phyloP scores from a whole-genome alignment of 2,329 filamentous ascomycete genomes.

The Rhinocladiella mackenziei region DNA sequence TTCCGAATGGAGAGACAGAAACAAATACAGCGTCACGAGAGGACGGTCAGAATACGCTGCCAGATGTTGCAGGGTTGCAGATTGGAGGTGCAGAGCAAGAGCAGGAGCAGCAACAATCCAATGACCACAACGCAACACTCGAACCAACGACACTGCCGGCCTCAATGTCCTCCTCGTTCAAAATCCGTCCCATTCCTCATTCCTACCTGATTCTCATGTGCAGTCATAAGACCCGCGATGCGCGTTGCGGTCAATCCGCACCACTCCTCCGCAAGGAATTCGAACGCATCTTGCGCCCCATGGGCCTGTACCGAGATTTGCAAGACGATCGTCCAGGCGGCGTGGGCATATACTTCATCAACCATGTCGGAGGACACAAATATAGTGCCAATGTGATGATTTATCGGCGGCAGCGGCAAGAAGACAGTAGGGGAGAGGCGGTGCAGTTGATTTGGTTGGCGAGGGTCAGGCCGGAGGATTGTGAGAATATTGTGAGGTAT shows the following conservation, averaged over 20 bases:
- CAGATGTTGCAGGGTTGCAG: conserved; percentile 11
- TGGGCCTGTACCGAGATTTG: conserved; percentile 80
- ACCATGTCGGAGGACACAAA: conserved; percentile 93
- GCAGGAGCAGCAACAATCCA: conserved; percentile 2
- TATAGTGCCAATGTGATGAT: conserved; percentile 93
- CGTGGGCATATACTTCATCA: conserved; percentile 84
- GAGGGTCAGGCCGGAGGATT: conserved; percentile 78
- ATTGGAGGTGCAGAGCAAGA: conserved; percentile 7
- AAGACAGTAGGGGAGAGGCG: conserved; percentile 52
- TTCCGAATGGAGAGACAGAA: not conserved
- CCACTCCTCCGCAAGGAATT: conserved; percentile 85
- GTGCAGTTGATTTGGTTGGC: conserved; percentile 92
- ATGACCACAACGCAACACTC: conserved; percentile 4
- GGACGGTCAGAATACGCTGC: no score
- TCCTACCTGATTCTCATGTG: conserved; percentile 80
- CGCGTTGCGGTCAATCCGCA: conserved; percentile 86
- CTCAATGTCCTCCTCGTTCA: conserved; percentile 20
- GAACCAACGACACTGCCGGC: conserved; percentile 9
- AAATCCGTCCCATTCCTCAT: conserved; percentile 65
- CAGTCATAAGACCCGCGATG: conserved; percentile 82
- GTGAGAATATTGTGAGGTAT: conserved; percentile 84
- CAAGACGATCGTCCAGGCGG: conserved; percentile 86
- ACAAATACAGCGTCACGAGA: no score
- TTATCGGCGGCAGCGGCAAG: conserved; percentile 61
- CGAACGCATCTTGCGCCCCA: conserved; percentile 77